These are phyloP conservation scores for Zasmidium citrigriseum DNA, from an alignment of 2,329 filamentous ascomycete genomes.

Conservation along the genomic window DNA sequence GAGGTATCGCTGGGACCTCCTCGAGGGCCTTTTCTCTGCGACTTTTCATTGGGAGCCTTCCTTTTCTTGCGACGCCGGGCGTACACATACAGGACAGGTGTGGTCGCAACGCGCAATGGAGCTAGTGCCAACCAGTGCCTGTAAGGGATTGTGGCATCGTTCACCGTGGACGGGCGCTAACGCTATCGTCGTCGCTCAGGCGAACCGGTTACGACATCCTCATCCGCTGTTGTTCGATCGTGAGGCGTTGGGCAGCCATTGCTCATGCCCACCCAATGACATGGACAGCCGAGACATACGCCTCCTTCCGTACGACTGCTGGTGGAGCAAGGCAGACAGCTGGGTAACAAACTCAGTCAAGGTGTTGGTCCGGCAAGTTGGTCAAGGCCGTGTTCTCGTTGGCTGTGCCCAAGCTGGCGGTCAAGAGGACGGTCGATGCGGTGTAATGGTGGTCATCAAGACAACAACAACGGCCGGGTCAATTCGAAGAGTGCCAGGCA, in stretches of 20 bases:
- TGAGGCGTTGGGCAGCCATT: neutral
- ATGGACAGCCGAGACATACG: neutral
- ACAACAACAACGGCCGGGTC: neutral
- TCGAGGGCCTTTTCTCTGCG: neutral
- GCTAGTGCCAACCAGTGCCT: neutral
- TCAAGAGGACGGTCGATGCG: neutral
- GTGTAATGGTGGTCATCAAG: neutral
- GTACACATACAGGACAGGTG: neutral
- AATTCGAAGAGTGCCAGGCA: neutral
- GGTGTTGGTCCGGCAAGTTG: neutral
- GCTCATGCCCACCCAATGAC: neutral
- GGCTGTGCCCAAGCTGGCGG: neutral
- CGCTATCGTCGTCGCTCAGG: neutral
- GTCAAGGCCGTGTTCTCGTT: neutral
- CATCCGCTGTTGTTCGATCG: neutral
- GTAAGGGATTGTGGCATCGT: neutral
- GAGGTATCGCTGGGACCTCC: neutral
- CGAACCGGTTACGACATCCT: neutral
- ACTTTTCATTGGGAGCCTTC: neutral
- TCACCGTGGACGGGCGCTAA: neutral
- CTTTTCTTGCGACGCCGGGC: neutral
- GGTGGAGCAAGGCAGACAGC: neutral
- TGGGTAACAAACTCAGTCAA: neutral
- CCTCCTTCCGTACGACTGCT: neutral
- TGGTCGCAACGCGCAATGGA: neutral